phyloP scores from a whole-genome alignment of 2,329 filamentous ascomycete species.

The Geosmithia morbida region DNA sequence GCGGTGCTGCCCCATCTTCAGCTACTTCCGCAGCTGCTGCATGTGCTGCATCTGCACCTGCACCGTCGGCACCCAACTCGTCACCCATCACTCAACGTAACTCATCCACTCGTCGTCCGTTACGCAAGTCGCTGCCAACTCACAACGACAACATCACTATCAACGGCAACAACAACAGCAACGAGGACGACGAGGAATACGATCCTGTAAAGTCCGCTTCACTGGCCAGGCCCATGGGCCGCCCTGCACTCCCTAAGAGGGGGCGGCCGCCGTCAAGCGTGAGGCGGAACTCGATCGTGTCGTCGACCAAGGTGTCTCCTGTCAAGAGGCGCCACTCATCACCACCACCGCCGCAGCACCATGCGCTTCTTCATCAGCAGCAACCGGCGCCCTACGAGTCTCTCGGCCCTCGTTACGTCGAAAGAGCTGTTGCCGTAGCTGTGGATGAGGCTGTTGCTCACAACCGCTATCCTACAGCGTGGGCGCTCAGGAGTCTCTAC shows the following conservation, averaged over 20 bases:
- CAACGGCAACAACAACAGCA: too few species aligned
- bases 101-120: not conserved
- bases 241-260: slow-evolving; percentile 1
- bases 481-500: slow-evolving; percentile 44
- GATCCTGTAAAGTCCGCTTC: slow-evolving; percentile 18
- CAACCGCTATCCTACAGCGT: slow-evolving; percentile 46
- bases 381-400: slow-evolving; percentile 13
- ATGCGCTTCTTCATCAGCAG: not conserved
- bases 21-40: not conserved
- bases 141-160: slow-evolving; percentile 10
- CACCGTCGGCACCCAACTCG: slow-evolving; percentile 6
- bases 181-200: slow-evolving; percentile 27
- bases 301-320: slow-evolving; percentile 2
- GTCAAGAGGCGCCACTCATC: not conserved
- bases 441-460: slow-evolving; percentile 42
- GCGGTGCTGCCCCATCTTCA: not conserved
- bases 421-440: slow-evolving; percentile 40
- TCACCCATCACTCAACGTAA: slow-evolving; percentile 6
- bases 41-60: slow-evolving; percentile 1
- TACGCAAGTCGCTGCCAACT: slow-evolving; percentile 7
- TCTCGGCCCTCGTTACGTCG: slow-evolving; percentile 21
- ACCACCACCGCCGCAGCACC: not conserved
- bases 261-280: slow-evolving; percentile 1
- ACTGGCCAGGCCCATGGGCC: slow-evolving; percentile 10
- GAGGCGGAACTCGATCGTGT: slow-evolving; percentile 1